phyloP scores from a whole-genome alignment of 148 eudicot species.

The Rhododendron griersonianum region DNA sequence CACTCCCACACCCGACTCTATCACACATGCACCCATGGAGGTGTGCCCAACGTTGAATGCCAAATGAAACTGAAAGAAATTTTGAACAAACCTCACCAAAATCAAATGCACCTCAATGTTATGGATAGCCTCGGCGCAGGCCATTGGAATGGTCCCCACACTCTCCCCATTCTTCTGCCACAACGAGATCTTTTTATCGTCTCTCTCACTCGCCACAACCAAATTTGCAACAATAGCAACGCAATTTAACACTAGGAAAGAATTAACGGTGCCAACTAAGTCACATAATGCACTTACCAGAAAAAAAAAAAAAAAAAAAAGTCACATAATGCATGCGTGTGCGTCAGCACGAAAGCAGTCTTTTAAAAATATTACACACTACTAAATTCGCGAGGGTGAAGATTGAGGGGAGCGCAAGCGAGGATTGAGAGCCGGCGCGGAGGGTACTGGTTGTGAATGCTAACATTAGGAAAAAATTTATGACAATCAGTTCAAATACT shows the following conservation, averaged over 20 bases:
- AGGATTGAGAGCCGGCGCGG: no score
- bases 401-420: no score
- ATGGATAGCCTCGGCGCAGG: constrained; percentile 40
- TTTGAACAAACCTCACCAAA: neutral
- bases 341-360: no score
- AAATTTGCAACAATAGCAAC: constrained; percentile 39
- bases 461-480: no score
- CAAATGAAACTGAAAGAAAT: neutral
- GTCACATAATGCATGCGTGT: no score
- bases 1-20: neutral
- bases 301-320: no score
- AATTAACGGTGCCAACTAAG: neutral
- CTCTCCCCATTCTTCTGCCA: constrained; percentile 70
- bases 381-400: no score
- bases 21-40: no score
- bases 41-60: neutral
- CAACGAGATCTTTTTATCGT: constrained; percentile 56
- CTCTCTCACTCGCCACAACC: constrained; percentile 88
- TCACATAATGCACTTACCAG: no score
- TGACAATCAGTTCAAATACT: no score
- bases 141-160: constrained; percentile 52
- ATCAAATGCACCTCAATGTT: constrained; percentile 42
- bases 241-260: neutral
- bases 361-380: no score
- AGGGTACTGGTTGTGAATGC: no score